These are phyloP conservation scores for Calophaca sinica DNA, from an alignment of 306 rosid species.

Conservation along the genomic window DNA sequence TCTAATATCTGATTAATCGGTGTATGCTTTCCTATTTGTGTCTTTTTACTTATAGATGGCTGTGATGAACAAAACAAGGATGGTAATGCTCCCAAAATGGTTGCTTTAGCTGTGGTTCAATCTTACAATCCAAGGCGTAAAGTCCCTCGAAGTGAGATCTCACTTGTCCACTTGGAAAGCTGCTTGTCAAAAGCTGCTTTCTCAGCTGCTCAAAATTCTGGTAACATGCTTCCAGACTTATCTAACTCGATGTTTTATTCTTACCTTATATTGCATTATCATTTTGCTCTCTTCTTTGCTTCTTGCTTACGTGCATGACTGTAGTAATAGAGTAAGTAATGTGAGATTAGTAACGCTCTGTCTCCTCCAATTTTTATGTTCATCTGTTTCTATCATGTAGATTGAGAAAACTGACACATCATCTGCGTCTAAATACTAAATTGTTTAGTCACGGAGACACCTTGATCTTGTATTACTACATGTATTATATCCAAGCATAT, in stretches of 20 bases:
- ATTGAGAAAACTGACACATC: no score
- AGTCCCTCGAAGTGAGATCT: constrained; percentile 78
- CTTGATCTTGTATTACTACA: constrained; percentile 21
- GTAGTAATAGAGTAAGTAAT: no score
- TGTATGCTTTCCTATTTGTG: constrained; percentile 13
- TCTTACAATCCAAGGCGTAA: constrained; percentile 85
- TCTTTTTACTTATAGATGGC: constrained; percentile 53
- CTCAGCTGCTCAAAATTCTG: constrained; percentile 73
- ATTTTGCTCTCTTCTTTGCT: not conserved
- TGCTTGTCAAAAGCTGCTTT: constrained; percentile 79
- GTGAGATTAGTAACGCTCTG: no score
- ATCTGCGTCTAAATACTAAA: no score
- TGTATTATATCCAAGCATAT: constrained; percentile 16
- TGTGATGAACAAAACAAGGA: constrained; percentile 46
- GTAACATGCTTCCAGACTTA: constrained; percentile 51
- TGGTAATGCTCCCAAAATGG: constrained; percentile 63
- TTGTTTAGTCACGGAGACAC: not conserved
- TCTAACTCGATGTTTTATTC: not conserved
- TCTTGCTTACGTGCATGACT: constrained; percentile 33
- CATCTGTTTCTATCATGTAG: no score
- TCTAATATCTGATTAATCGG: constrained; percentile 18
- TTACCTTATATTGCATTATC: constrained; percentile 30
- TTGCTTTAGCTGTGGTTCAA: constrained; percentile 90
- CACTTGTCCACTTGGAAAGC: constrained; percentile 71
- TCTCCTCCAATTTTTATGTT: no score